Evolutionary conservation across 768 basidiomycete species (phyloP), one percentile per base, ranked within the genome.

Genomic region (Neoboletus subvelutipes): DNA sequence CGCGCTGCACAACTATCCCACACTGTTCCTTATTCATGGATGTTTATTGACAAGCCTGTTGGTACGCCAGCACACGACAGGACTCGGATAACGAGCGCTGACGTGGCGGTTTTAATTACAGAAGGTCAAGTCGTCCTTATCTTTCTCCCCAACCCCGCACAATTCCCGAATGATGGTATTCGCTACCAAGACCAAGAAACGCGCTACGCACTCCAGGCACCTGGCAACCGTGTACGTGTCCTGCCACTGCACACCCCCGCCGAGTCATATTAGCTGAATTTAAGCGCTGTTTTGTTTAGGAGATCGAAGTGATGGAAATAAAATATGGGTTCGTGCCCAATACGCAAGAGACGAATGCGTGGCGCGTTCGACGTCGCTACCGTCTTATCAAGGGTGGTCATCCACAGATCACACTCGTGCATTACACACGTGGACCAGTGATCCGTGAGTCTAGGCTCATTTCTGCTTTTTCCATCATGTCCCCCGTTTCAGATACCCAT

Each of bases 301-400:
- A 93, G 71, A 78, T 94, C 17, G 92, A 93, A 74, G 79, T 92
- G 1, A 68, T 76, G 54, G 91, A 94, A 70, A 71, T 81, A 28
- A 91, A 88, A 67, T 85, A 73, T 63, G 91, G 92, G 2, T 94
- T 90, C 68, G 71, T 89, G n/a, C 91, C 91, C 17, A 80, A 79
- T 41, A 75, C 77, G 2, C 74, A 75, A 42, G 91, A 93, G 60
- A 67, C 75, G 10, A 75, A 67, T 57, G 90, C 92, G 31, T 88
- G 79, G 71, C 84, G 90, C 17, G 67, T 84, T 46, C 81, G 92
- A 47, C 76, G 89, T 48, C 83, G 88, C 7, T 93, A 81, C 68
- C 84, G 91, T 37, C 77, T 94, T 37, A 58, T 73, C 42, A 90
- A 88, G 67, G 89, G 88, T 29, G 88, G 89, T 0, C 83, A 89